phyloP scores from a whole-genome alignment of 345 rosid species.

The Eucalyptus tenuipes region DNA sequence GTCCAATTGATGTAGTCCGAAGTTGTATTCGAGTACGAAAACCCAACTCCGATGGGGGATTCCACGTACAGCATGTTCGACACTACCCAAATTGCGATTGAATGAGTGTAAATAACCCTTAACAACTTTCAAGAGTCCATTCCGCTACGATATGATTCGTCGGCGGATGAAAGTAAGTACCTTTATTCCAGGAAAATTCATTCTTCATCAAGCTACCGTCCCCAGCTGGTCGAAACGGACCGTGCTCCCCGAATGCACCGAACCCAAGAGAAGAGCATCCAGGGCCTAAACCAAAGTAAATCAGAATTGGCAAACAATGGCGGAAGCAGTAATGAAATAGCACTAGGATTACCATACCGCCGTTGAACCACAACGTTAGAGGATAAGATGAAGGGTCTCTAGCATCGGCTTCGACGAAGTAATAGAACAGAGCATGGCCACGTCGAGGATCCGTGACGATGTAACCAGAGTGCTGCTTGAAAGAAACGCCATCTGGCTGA shows the following conservation, averaged over 20 bases:
- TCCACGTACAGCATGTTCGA: constrained; percentile 18
- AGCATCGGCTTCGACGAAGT: background rate
- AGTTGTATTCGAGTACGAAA: constrained; percentile 17
- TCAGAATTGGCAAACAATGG: background rate
- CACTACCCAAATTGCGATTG: background rate
- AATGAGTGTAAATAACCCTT: background rate
- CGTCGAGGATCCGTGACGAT: background rate
- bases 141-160: background rate
- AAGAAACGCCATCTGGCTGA: constrained; percentile 12
- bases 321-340: background rate
- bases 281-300: constrained; percentile 3
- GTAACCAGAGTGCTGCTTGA: constrained; percentile 19
- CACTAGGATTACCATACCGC: background rate
- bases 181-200: constrained; percentile 20
- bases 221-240: constrained; percentile 19
- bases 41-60: constrained; percentile 17
- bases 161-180: background rate
- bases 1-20: constrained; percentile 1
- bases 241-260: constrained; percentile 16
- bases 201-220: constrained; percentile 14
- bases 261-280: constrained; percentile 29
- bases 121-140: background rate
- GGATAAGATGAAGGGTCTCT: background rate
- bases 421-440: background rate
- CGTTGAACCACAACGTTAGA: background rate